Conservation (phyloP, 1,284 basidiomycete species). For the Tremellales sp. region DNA sequence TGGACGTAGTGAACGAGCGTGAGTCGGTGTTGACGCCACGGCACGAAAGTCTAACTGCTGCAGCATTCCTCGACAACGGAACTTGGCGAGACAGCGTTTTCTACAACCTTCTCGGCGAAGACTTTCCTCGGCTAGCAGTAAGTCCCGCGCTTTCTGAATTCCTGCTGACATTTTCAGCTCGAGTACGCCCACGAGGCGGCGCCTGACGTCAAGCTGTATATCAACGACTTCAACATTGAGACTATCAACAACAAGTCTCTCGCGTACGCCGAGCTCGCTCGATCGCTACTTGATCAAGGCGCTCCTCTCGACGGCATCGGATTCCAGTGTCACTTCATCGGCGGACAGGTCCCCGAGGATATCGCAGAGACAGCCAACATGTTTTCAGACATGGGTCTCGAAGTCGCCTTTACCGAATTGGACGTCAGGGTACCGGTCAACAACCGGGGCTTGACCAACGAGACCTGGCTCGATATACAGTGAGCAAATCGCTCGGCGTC, state of each 20-base stretch:
- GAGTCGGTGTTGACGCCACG: constrained; percentile 7
- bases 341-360: constrained; percentile 22
- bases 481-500: constrained; percentile 1
- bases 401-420: constrained; percentile 40
- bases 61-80: constrained; percentile 34
- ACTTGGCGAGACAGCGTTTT: constrained; percentile 24
- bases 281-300: constrained; percentile 18
- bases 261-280: constrained; percentile 17
- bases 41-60: neutral
- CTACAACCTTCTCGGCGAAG: constrained; percentile 35
- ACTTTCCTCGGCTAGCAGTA: constrained; percentile 28
- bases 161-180: constrained; percentile 8
- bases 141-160: constrained; percentile 1
- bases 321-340: constrained; percentile 36
- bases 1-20: constrained; percentile 41
- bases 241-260: constrained; percentile 29
- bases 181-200: constrained; percentile 31
- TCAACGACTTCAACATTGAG: constrained; percentile 42
- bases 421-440: constrained; percentile 30
- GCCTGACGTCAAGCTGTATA: constrained; percentile 37
- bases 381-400: constrained; percentile 34
- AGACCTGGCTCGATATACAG: constrained; percentile 22
- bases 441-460: constrained; percentile 21
- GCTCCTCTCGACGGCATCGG: constrained; percentile 32
- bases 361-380: constrained; percentile 24